Percentiles rank a stretch among this genome's conserved stretches.
phyloP scores from a whole-genome alignment of 306 rosid species.

The Canavalia gladiata region DNA sequence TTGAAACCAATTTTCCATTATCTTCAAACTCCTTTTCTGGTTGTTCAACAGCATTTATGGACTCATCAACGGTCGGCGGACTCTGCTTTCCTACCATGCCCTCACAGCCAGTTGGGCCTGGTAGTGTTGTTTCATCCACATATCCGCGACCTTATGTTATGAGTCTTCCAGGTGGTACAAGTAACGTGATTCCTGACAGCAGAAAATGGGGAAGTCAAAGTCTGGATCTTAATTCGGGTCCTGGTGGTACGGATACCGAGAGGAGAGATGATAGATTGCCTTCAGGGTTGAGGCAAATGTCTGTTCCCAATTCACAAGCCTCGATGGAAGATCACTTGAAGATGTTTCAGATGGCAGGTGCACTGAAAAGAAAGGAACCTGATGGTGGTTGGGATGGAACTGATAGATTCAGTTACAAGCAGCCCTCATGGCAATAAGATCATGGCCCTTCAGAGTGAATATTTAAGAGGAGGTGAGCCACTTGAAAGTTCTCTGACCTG shows the following conservation, averaged over 20 bases:
- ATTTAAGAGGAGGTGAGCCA: constrained; percentile 45
- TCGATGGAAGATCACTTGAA: constrained; percentile 80
- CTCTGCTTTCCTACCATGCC: constrained; percentile 85
- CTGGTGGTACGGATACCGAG: constrained; percentile 69
- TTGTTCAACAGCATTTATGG: constrained; percentile 79
- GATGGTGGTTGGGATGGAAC: constrained; percentile 88
- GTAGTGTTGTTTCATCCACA: constrained; percentile 71
- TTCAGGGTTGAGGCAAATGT: constrained; percentile 71
- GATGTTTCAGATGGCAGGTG: constrained; percentile 80
- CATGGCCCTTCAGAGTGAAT: constrained; percentile 28
- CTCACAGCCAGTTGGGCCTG: constrained; percentile 82
- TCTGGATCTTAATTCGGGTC: constrained; percentile 95
- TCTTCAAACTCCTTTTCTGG: constrained; percentile 85
- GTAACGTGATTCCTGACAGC: constrained; percentile 73
- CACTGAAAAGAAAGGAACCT: constrained; percentile 89
- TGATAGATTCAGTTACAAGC: constrained; percentile 81
- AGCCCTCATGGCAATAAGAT: constrained; percentile 79
- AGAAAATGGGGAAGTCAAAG: constrained; percentile 94
- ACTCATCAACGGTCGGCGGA: constrained; percentile 76
- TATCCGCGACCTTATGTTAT: constrained; percentile 80
- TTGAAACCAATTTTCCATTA: constrained; percentile 82
- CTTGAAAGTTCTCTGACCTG: constrained; percentile 15
- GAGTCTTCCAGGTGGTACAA: constrained; percentile 80
- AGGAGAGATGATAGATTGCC: constrained; percentile 80
- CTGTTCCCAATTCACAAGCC: constrained; percentile 74